Conservation (phyloP, 129 eudicot genomes). For the Lactuca sativa region DNA sequence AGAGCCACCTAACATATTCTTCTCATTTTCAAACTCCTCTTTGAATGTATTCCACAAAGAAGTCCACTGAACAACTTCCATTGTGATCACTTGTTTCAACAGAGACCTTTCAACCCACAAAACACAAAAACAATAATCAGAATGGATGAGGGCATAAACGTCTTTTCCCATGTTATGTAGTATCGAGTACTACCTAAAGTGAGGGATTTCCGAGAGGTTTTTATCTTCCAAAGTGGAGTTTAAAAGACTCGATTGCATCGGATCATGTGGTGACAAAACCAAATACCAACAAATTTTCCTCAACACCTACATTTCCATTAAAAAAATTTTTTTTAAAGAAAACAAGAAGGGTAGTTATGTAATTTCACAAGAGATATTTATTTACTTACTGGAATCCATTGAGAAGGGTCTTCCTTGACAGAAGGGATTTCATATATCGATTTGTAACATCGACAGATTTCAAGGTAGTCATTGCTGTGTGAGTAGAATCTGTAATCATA, state of each 20-base stretch:
- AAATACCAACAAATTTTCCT: conserved; percentile 93
- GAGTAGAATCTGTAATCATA: conserved; percentile 53
- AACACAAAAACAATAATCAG: not conserved
- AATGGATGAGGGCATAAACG: not conserved
- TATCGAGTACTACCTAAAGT: conserved; percentile 50
- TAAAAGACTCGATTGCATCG: conserved; percentile 94
- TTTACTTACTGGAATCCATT: conserved; percentile 85
- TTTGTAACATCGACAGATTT: conserved; percentile 92
- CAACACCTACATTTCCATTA: conserved; percentile 44
- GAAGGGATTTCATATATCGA: conserved; percentile 89
- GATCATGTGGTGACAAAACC: conserved; percentile 89
- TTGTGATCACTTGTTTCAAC: conserved; percentile 73
- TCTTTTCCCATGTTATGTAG: not conserved
- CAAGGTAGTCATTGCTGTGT: conserved; percentile 87
- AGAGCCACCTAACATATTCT: conserved; percentile 84
- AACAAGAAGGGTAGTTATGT: too few species aligned
- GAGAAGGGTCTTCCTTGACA: conserved; percentile 75
- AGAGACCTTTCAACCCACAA: conserved; percentile 44
- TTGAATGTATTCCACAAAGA: conserved; percentile 69
- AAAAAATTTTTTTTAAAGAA: not conserved
- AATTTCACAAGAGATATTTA: not conserved
- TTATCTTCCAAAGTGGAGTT: conserved; percentile 91
- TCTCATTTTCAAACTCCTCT: conserved; percentile 85
- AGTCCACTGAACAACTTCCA: conserved; percentile 95
- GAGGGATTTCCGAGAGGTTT: conserved; percentile 81